A percentile compares a stretch with the other conserved stretches of the same genome.
Conservation (phyloP, 1,284 basidiomycete genomes). For the Marasmius sp. region DNA sequence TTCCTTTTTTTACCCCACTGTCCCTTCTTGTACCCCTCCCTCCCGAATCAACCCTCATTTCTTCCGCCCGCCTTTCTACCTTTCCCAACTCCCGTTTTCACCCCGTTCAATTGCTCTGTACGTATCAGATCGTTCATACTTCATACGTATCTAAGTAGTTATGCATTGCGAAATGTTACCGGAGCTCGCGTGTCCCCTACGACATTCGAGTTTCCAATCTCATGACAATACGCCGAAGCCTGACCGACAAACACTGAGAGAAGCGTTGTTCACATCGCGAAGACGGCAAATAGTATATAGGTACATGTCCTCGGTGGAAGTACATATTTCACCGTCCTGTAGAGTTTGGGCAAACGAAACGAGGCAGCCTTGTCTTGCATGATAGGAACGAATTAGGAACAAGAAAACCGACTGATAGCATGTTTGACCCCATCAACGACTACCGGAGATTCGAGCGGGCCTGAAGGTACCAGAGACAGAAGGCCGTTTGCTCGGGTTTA, state of each 20-base stretch:
- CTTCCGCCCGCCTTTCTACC: not conserved
- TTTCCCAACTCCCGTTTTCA: not conserved
- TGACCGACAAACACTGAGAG: not conserved
- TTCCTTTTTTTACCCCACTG: not conserved
- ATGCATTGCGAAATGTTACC: constrained; percentile 1
- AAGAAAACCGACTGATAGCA: not conserved
- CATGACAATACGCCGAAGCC: not conserved
- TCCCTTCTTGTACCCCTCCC: not conserved
- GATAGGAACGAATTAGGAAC: no score
- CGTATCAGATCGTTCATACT: not conserved
- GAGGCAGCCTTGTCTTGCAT: no score
- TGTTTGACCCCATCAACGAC: not conserved
- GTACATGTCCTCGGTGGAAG: no score
- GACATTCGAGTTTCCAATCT: not conserved
- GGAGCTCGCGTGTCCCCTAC: not conserved
- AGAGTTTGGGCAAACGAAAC: no score
- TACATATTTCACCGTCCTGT: no score
- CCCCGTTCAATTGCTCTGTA: not conserved
- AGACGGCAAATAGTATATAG: no score
- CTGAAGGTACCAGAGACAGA: constrained; percentile 16
- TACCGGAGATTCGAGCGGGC: constrained; percentile 1
- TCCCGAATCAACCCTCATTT: not conserved
- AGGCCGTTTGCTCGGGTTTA: constrained; percentile 7
- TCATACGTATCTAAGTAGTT: not conserved
- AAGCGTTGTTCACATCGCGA: not conserved